These are phyloP conservation scores for Leptodontidium sp. DNA, from an alignment of 2,329 filamentous ascomycete species.

Conservation along the genomic window DNA sequence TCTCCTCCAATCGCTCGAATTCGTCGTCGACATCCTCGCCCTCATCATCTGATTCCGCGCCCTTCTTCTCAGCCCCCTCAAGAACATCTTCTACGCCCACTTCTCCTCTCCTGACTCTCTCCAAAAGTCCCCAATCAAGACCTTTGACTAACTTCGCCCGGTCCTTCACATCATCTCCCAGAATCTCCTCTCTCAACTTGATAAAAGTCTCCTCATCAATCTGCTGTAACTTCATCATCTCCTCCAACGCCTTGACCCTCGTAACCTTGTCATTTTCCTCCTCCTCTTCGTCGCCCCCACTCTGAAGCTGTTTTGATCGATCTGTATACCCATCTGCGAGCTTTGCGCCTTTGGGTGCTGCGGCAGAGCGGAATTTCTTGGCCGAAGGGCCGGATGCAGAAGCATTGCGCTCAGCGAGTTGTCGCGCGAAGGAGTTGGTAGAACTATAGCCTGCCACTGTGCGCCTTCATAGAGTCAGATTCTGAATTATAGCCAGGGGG, in stretches of 20 bases:
- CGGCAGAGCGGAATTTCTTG: slow-evolving; percentile 80
- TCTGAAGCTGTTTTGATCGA: slow-evolving; percentile 72
- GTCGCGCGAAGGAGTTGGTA: slow-evolving; percentile 76
- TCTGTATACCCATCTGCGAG: slow-evolving; percentile 85
- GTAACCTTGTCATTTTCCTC: slow-evolving; percentile 63
- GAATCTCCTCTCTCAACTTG: slow-evolving; percentile 75
- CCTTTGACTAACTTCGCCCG: slow-evolving; percentile 93
- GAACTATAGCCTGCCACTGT: slow-evolving; percentile 34
- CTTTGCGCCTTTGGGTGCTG: slow-evolving; percentile 83
- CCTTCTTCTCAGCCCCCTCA: slow-evolving; percentile 40
- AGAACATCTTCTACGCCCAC: slow-evolving; percentile 57
- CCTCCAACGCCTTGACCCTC: slow-evolving; percentile 80
- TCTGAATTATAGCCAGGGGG: not conserved
- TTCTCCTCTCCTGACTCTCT: slow-evolving; percentile 73
- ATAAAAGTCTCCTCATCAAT: slow-evolving; percentile 85
- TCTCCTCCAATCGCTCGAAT: slow-evolving; percentile 64
- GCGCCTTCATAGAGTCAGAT: slow-evolving; percentile 31
- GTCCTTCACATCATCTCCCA: slow-evolving; percentile 73
- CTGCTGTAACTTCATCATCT: slow-evolving; percentile 82
- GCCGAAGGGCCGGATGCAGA: slow-evolving; percentile 49
- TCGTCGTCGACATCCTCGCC: slow-evolving; percentile 69
- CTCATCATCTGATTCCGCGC: slow-evolving; percentile 46
- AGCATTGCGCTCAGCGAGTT: slow-evolving; percentile 75
- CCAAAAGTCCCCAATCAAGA: slow-evolving; percentile 82
- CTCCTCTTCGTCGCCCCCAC: slow-evolving; percentile 59